phyloP scores from a whole-genome alignment of 805 yeast species.

The Cyberlindnera suaveolens region DNA sequence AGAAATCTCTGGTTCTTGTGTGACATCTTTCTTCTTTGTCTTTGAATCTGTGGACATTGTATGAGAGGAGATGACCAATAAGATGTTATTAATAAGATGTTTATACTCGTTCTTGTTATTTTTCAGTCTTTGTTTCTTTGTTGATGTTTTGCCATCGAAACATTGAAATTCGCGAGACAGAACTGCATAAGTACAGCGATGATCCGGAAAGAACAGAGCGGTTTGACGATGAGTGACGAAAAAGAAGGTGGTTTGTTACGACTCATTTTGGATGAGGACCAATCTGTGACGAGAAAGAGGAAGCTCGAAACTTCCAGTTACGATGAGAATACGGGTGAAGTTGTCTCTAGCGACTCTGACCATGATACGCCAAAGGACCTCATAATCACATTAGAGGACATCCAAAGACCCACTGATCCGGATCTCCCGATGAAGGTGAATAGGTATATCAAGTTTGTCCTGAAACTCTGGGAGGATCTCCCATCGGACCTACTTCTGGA shows the following conservation, averaged over 20 bases:
- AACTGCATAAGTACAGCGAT: too few species aligned
- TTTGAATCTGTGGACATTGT: neutral
- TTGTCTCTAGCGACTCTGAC: too few species aligned
- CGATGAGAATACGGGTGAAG: neutral
- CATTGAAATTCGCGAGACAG: neutral
- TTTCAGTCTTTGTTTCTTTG: neutral
- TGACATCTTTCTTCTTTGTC: conserved; percentile 4
- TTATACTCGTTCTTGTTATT: neutral
- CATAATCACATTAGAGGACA: conserved; percentile 15
- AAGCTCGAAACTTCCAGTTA: neutral
- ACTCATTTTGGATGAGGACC: too few species aligned
- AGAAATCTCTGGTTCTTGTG: conserved; percentile 1
- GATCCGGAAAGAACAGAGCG: neutral
- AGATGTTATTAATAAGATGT: neutral
- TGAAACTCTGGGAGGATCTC: conserved; percentile 32
- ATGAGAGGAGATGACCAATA: too few species aligned
- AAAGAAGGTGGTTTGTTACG: neutral
- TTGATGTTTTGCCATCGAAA: neutral
- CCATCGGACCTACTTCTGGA: conserved; percentile 31
- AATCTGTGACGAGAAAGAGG: neutral
- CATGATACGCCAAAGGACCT: conserved; percentile 9
- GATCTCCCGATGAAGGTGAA: conserved; percentile 18
- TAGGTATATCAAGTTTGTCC: conserved; percentile 25
- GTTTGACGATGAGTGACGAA: neutral
- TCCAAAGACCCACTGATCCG: conserved; percentile 1